Base-by-base conservation (phyloP, 495 filamentous ascomycete species). In the Pseudoneurospora amorphoporcata region DNA sequence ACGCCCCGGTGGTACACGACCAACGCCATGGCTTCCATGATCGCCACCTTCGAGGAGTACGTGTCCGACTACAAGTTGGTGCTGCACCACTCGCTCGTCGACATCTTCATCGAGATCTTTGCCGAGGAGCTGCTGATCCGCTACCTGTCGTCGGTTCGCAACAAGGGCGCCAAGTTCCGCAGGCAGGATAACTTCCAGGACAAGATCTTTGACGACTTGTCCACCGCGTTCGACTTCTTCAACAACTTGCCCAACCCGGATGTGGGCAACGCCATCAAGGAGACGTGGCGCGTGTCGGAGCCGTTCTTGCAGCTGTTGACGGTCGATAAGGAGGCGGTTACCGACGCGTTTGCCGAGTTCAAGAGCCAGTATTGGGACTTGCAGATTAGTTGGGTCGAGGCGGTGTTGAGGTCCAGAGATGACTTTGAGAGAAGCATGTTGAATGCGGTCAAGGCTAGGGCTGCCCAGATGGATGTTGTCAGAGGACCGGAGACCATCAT, bases 361-460 rank as follows among this genome's bases (percentile, higher is more conserved):
- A 97, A 97, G 84, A 80, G 83, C 40, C 86, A 89, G 72, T 97
- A 97, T 79, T 98, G 94, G 95, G 95, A 99, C 82, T 84, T 97
- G 77, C 93, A 95, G 81, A 88, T 97, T 69, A 90, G 89, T 38
- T 99, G 95, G 95, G 94, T 98, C n/a, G 95, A 99, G 84, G 89
- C 92, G 23, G 95, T 97, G 73, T 79, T 99, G 71, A 86, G 94
- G 80, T 84, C 89, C 4, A 83, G 95, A 72, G 95, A 99, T 81
- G 95, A 99, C 81, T 97, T 97, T 82, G 95, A 97, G 77, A 86
- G 94, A 74, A 88, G 88, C 72, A 93, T 97, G 92, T 80, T 98
- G 72, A 94, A 92, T 78, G 86, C 87, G 23, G 90, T 98, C 39
- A 98, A 97, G 85, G 89, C 91, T 6, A 89, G 90, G 79, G 94